Evolutionary conservation across 441 rosid genomes (phyloP).

Genomic region (Geranium incanum): DNA sequence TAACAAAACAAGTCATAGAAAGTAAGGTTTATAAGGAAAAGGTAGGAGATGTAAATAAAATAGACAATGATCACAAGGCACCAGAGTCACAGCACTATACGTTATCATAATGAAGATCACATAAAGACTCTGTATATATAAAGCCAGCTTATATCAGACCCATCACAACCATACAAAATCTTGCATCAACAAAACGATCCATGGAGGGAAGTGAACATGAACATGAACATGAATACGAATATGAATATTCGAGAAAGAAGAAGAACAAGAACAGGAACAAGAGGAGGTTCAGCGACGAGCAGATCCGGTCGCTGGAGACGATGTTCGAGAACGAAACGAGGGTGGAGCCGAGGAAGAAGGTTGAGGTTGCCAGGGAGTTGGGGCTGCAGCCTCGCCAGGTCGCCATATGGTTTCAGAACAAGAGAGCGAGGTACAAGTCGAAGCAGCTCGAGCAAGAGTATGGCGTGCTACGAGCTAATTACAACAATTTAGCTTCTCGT

Average conservation of each 20-base stretch:
- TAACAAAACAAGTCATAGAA: neutral
- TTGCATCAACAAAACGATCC: too few relatives aligned
- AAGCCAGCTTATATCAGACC: neutral
- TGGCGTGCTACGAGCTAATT: neutral
- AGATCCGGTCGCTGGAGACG: neutral
- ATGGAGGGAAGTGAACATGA: neutral
- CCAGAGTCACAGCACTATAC: slow-evolving; percentile 21
- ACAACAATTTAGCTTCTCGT: neutral
- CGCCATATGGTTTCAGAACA: slow-evolving; percentile 1
- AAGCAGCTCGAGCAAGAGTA: slow-evolving; percentile 5
- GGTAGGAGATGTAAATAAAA: neutral
- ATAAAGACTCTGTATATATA: neutral
- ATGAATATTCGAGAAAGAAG: neutral
- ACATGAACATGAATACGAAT: neutral
- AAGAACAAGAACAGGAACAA: neutral
- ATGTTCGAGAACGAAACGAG: slow-evolving; percentile 5
- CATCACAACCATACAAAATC: neutral
- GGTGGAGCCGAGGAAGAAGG: slow-evolving; percentile 4
- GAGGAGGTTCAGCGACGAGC: slow-evolving; percentile 6
- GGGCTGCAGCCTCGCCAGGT: slow-evolving; percentile 6
- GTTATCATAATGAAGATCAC: slow-evolving; percentile 13
- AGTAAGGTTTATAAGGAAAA: too few relatives aligned
- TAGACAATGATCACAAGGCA: slow-evolving; percentile 16
- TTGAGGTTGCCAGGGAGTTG: neutral
- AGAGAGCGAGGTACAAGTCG: neutral